Evolutionary conservation across 108 stramenopile genomes (phyloP).

Genomic region (Nitzschia putrida): DNA sequence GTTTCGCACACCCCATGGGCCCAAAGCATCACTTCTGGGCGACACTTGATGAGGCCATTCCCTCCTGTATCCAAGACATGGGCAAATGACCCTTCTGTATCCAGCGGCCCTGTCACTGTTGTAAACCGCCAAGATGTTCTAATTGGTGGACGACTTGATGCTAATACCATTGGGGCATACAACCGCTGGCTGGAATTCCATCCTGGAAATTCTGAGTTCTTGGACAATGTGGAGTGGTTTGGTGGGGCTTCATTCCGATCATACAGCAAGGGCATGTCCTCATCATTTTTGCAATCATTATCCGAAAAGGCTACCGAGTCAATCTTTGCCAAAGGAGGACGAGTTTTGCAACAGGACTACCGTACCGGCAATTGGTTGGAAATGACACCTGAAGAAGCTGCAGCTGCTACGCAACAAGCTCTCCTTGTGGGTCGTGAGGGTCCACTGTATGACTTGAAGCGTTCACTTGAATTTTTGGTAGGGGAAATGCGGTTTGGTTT

Average conservation of each 20-base stretch:
- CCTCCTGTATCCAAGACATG: constrained; percentile 15
- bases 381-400: constrained; percentile 28
- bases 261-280: constrained; percentile 4
- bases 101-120: constrained; percentile 38
- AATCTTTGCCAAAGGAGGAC: constrained; percentile 19
- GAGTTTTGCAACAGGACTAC: constrained; percentile 57
- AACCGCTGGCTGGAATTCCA: constrained; percentile 54
- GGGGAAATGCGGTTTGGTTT: constrained; percentile 46
- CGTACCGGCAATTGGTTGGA: constrained; percentile 49
- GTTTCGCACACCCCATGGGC: constrained; percentile 39
- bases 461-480: constrained; percentile 26
- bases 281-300: constrained; percentile 2
- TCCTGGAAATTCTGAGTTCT: constrained; percentile 54
- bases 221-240: constrained; percentile 16
- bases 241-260: constrained; percentile 35
- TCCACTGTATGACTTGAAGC: constrained; percentile 13
- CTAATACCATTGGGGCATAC: constrained; percentile 46
- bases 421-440: constrained; percentile 19
- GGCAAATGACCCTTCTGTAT: constrained; percentile 10
- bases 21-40: constrained; percentile 24
- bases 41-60: constrained; percentile 43
- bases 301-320: constrained; percentile 2
- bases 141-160: constrained; percentile 47
- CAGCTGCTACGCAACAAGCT: constrained; percentile 10
- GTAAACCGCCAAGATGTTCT: constrained; percentile 49